Conservation (phyloP, 257 asterid genomes). For the Handroanthus guayacan region DNA sequence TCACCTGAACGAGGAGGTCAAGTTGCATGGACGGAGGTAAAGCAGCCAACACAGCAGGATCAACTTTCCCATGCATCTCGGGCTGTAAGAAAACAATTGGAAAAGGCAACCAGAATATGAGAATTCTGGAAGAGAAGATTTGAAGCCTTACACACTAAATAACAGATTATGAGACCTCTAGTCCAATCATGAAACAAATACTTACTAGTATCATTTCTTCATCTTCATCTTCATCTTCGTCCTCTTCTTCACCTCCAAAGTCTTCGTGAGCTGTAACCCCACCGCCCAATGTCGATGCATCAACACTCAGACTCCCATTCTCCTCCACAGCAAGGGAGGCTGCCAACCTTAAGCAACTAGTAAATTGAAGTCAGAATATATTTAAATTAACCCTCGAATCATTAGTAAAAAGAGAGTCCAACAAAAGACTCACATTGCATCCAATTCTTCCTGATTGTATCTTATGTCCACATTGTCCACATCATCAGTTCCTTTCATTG, state of each 20-base stretch:
- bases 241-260: conserved; percentile 51
- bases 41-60: conserved; percentile 92
- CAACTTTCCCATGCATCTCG: conserved; percentile 82
- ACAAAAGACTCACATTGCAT: conserved; percentile 66
- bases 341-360: conserved; percentile 88
- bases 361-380: conserved; percentile 42
- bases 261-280: conserved; percentile 44
- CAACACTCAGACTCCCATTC: conserved; percentile 55
- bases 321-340: conserved; percentile 96
- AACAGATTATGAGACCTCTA: conserved; percentile 17
- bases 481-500: conserved; percentile 36
- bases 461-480: conserved; percentile 34
- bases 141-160: conserved; percentile 25
- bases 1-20: conserved; percentile 97
- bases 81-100: conserved; percentile 58
- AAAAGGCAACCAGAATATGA: neutral
- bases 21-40: conserved; percentile 99
- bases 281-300: conserved; percentile 73
- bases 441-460: conserved; percentile 67
- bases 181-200: conserved; percentile 29
- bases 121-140: neutral
- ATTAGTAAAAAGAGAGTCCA: conserved; percentile 13
- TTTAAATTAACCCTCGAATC: conserved; percentile 20
- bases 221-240: conserved; percentile 72
- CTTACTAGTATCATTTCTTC: conserved; percentile 95